Conservation (phyloP, 192 early-diverging fungal species). For the Mortierella claussenii region DNA sequence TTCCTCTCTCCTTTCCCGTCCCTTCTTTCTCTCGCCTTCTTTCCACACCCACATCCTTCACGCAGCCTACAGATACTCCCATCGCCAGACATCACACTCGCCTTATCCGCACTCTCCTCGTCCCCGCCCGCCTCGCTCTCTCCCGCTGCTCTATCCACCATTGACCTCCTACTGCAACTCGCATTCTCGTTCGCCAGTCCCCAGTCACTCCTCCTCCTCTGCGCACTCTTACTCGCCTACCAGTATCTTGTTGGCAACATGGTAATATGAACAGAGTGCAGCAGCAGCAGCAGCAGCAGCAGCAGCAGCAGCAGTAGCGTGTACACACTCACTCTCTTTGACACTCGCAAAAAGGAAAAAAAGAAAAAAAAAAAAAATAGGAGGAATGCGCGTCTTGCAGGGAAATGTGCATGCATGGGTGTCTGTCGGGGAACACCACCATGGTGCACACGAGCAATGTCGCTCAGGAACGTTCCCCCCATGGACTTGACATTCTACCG, state of each 20-base stretch:
- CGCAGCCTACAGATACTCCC: not conserved
- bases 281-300: too few relatives aligned
- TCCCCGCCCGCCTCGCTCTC: too few relatives aligned
- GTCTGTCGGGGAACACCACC: too few relatives aligned
- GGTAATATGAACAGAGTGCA: constrained; percentile 13
- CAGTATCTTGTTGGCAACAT: constrained; percentile 36
- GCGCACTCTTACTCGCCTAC: constrained; percentile 24
- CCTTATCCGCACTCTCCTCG: too few relatives aligned
- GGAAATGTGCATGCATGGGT: not conserved
- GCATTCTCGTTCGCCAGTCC: constrained; percentile 9
- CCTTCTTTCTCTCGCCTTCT: not conserved
- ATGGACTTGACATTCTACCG: not conserved
- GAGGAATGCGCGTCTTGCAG: too few relatives aligned
- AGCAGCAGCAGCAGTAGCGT: too few relatives aligned
- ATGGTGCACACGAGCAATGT: too few relatives aligned
- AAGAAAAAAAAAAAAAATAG: not conserved
- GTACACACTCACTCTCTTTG: too few relatives aligned
- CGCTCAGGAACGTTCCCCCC: too few relatives aligned
- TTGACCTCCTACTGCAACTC: constrained; percentile 31
- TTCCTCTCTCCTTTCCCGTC: not conserved
- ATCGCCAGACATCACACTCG: too few relatives aligned
- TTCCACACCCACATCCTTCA: not conserved
- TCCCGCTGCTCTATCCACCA: constrained; percentile 42
- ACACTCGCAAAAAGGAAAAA: not conserved
- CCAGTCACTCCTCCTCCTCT: constrained; percentile 30